Percentiles rank a stretch among this genome's conserved stretches.
Evolutionary conservation across 2,329 filamentous ascomycete genomes (phyloP).

Genomic region (Xylaria sp.): DNA sequence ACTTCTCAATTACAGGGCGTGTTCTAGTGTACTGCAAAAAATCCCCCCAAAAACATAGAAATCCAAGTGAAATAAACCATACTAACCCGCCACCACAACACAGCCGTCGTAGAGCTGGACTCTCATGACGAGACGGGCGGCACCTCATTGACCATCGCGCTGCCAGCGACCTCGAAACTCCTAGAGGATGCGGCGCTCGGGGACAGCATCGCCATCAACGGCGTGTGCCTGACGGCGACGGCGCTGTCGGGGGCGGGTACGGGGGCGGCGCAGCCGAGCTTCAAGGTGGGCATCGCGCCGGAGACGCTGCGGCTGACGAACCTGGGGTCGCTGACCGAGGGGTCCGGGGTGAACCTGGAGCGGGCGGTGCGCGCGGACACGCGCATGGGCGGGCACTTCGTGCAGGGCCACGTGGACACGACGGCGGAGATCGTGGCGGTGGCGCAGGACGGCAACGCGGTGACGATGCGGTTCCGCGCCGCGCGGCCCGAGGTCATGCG

Average conservation of each 20-base stretch:
- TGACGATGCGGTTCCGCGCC: constrained; percentile 88
- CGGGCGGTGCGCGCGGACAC: constrained; percentile 90
- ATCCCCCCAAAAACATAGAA: neutral
- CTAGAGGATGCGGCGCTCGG: constrained; percentile 85
- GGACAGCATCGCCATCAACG: constrained; percentile 95
- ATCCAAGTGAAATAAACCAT: constrained; percentile 12
- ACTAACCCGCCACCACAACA: constrained; percentile 38
- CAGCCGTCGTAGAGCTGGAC: constrained; percentile 86
- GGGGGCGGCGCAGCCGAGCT: constrained; percentile 56
- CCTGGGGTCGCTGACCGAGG: constrained; percentile 76
- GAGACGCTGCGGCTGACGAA: constrained; percentile 97
- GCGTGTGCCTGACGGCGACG: constrained; percentile 95
- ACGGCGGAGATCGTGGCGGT: constrained; percentile 78
- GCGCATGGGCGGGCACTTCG: constrained; percentile 97
- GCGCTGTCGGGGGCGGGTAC: constrained; percentile 56
- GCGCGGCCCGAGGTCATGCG: constrained; percentile 68
- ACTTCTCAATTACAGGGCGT: constrained; percentile 18
- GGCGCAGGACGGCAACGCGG: constrained; percentile 85
- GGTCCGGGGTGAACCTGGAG: constrained; percentile 87
- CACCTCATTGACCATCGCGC: constrained; percentile 87
- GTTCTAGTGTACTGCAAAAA: neutral
- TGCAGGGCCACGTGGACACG: constrained; percentile 97
- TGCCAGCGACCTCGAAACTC: constrained; percentile 73
- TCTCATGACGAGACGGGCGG: constrained; percentile 84
- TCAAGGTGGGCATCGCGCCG: constrained; percentile 93